A percentile compares a stretch with the other conserved stretches of the same genome.
These are phyloP conservation scores for Tillandsia fasciculata DNA, from an alignment of 176 grass and related monocot genomes.

Conservation along the genomic window DNA sequence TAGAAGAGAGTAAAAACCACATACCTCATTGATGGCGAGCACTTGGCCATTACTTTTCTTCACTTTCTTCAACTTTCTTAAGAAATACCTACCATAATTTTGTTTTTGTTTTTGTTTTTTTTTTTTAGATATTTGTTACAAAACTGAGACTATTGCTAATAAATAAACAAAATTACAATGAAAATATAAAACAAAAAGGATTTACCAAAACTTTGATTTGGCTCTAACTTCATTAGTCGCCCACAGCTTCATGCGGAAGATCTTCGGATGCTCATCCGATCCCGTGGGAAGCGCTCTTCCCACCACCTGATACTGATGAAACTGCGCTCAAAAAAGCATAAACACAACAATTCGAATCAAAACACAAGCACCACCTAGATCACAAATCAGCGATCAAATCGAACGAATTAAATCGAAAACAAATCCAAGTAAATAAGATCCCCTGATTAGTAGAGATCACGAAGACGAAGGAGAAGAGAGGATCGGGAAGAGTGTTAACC, in stretches of 20 bases:
- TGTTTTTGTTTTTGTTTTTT: too few species aligned
- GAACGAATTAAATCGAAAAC: too few species aligned
- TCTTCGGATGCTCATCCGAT: slow-evolving; percentile 71
- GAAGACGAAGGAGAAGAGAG: too few species aligned
- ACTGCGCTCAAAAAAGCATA: slow-evolving; percentile 15
- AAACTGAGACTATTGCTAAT: slow-evolving; percentile 25
- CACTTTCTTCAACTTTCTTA: slow-evolving; percentile 84
- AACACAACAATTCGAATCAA: too few species aligned
- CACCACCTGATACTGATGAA: slow-evolving; percentile 91
- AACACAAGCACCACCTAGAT: too few species aligned
- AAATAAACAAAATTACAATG: background rate
- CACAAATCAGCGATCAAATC: too few species aligned
- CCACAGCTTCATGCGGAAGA: slow-evolving; percentile 90
- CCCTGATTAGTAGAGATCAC: too few species aligned
- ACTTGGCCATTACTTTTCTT: slow-evolving; percentile 92
- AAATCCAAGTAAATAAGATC: too few species aligned
- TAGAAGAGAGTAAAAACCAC: background rate
- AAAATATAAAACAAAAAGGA: background rate
- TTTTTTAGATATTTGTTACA: slow-evolving; percentile 12
- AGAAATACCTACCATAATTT: slow-evolving; percentile 44
- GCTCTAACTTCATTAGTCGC: slow-evolving; percentile 75
- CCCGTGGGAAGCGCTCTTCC: slow-evolving; percentile 56
- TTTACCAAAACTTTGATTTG: slow-evolving; percentile 79
- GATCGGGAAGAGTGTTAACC: too few species aligned
- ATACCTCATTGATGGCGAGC: slow-evolving; percentile 70